A percentile compares a stretch with the other conserved stretches of the same genome.
Conservation (phyloP, 139 green algal genomes). For the Chlorella sp. region DNA sequence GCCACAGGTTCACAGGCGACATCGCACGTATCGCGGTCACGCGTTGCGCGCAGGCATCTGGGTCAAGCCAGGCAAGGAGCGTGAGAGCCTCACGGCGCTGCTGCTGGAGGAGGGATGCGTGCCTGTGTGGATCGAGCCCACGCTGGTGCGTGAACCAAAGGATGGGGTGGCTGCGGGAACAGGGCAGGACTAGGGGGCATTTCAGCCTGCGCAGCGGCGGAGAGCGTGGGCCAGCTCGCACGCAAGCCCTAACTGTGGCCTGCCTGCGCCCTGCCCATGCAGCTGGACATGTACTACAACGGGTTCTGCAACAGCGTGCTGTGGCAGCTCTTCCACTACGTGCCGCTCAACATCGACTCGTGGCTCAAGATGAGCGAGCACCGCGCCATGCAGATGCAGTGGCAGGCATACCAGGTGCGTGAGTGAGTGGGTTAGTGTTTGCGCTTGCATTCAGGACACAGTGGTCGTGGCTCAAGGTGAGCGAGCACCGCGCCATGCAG, state of each 20-base stretch:
- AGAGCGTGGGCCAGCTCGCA: too few species aligned
- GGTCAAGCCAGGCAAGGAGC: constrained; percentile 55
- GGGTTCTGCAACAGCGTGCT: constrained; percentile 98
- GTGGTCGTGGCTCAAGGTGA: neutral
- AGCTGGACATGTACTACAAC: constrained; percentile 86
- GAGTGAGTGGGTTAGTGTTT: neutral
- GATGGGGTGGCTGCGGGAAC: too few species aligned
- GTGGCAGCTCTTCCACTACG: constrained; percentile 98
- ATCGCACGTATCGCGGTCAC: too few species aligned
- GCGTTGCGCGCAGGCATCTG: constrained; percentile 70
- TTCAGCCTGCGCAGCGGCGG: too few species aligned
- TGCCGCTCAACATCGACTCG: constrained; percentile 88
- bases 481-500: neutral
- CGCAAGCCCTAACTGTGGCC: too few species aligned
- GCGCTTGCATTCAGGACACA: neutral
- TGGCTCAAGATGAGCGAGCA: constrained; percentile 80
- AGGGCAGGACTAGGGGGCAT: too few species aligned
- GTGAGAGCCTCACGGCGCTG: constrained; percentile 59
- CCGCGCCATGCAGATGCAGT: constrained; percentile 84
- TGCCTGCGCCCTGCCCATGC: neutral
- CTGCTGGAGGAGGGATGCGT: constrained; percentile 75
- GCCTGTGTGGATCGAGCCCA: constrained; percentile 86
- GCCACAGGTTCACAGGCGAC: too few species aligned
- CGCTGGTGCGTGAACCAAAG: constrained; percentile 48
- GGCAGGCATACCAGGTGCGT: constrained; percentile 55